Evolutionary conservation across 805 yeast species (phyloP), one percentile per base, ranked within the genome.

Genomic region (Starmerella apis): DNA sequence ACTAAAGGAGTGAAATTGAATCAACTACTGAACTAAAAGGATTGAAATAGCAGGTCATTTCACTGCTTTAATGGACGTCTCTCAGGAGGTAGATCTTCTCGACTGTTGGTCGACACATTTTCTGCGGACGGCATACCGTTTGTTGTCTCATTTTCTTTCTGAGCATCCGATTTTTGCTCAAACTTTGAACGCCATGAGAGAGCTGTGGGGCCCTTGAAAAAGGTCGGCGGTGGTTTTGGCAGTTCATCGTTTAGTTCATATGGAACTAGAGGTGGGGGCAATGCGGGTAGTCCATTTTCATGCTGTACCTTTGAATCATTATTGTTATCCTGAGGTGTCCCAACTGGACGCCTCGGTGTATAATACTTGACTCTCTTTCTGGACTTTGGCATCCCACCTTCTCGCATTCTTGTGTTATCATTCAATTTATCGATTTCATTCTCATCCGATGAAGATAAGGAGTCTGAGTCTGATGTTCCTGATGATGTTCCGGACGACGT

Each of bases 401-500:
- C n/a, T n/a, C n/a, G n/a, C n/a, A n/a, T n/a, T n/a, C n/a, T n/a
- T n/a, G n/a, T n/a, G n/a, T n/a, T n/a, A n/a, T n/a, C n/a, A n/a
- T n/a, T n/a, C n/a, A n/a, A n/a, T n/a, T n/a, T n/a, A n/a, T n/a
- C n/a, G n/a, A n/a, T n/a, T n/a, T n/a, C n/a, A n/a, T n/a, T n/a
- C n/a, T 31, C 35, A 14, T 7, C 8, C 38, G 23, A 33, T 23
- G 38, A 33, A 3, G 44, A 16, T 16, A 27, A 9, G n/a, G n/a
- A n/a, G 11, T 41, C 44, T 3, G 44, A 41, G 23, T 41, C 44
- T n/a, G 44, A 41, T 5, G 44, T 41, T 16, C 44, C 44, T 6
- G 44, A 41, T 3, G 44, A 41, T 7, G 44, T 41, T 4, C 44
- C 44, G 25, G 19, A 41, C n/a, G n/a, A n/a, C 13, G 44, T 41